These are phyloP conservation scores for Logfia minima DNA, from an alignment of 129 eudicot species.

Conservation along the genomic window DNA sequence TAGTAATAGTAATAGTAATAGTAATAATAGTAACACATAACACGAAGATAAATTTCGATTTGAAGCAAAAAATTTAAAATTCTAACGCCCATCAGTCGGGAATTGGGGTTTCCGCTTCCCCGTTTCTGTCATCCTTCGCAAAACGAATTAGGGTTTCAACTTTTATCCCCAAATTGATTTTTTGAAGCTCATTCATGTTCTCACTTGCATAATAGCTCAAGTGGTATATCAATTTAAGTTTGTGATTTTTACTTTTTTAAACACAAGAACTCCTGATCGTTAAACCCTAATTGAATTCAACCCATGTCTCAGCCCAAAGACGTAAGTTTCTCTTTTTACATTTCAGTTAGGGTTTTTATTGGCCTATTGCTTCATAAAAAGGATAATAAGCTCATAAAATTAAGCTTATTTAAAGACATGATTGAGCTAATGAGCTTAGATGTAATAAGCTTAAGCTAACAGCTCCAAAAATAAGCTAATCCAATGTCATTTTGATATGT, in stretches of 20 bases:
- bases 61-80: not conserved
- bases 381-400: too few relatives aligned
- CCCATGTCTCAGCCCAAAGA: constrained; percentile 52
- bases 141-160: not conserved
- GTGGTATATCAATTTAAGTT: not conserved
- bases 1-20: too few relatives aligned
- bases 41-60: too few relatives aligned
- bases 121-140: not conserved
- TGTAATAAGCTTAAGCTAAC: not conserved
- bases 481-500: not conserved
- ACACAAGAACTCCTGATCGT: not conserved
- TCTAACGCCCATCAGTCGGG: not conserved
- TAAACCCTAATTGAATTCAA: not conserved
- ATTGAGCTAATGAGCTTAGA: not conserved
- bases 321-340: constrained; percentile 31
- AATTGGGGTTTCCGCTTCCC: not conserved
- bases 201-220: not conserved
- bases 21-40: too few relatives aligned
- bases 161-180: not conserved
- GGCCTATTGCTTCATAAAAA: too few relatives aligned
- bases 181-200: not conserved
- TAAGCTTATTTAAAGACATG: not conserved
- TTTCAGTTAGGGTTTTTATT: not conserved
- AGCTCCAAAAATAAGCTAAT: not conserved
- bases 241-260: not conserved